Conservation (phyloP, 805 yeast species). For the Priceomyces carsonii region DNA sequence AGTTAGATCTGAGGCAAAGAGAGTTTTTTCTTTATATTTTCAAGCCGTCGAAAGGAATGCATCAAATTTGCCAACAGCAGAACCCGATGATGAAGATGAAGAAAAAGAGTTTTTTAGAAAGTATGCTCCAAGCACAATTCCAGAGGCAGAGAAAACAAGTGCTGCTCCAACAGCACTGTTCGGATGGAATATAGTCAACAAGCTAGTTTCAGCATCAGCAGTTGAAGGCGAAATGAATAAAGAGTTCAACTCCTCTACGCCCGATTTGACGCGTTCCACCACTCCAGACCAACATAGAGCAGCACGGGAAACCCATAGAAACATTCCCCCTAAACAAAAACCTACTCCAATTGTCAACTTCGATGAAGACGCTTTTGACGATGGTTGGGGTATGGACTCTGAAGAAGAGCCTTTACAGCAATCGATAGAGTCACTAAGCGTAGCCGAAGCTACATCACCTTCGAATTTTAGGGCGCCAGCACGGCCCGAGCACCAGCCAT, state of each 20-base stretch:
- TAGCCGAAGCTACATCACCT: slow-evolving; percentile 6
- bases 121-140: slow-evolving; percentile 16
- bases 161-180: slow-evolving; percentile 15
- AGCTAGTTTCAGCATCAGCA: slow-evolving; percentile 29
- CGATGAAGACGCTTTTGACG: slow-evolving; percentile 18
- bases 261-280: slow-evolving; percentile 30
- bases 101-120: slow-evolving; percentile 38
- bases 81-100: slow-evolving; percentile 39
- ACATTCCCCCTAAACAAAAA: too few relatives aligned
- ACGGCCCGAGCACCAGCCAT: background rate
- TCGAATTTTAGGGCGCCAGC: slow-evolving; percentile 6
- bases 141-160: slow-evolving; percentile 6
- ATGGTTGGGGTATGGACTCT: slow-evolving; percentile 19
- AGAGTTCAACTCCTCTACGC: slow-evolving; percentile 38
- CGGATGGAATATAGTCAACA: slow-evolving; percentile 41
- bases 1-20: slow-evolving; percentile 72
- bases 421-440: background rate
- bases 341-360: slow-evolving; percentile 3
- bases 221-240: slow-evolving; percentile 35
- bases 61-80: slow-evolving; percentile 29
- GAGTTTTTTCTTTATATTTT: slow-evolving; percentile 61
- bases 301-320: too few relatives aligned
- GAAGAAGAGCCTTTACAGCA: slow-evolving; percentile 9
- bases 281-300: slow-evolving; percentile 22
- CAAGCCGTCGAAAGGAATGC: slow-evolving; percentile 41